Evolutionary conservation across 2,329 filamentous ascomycete genomes (phyloP), one percentile per base, ranked within the genome.

Genomic region (Teratosphaeria zuluensis): DNA sequence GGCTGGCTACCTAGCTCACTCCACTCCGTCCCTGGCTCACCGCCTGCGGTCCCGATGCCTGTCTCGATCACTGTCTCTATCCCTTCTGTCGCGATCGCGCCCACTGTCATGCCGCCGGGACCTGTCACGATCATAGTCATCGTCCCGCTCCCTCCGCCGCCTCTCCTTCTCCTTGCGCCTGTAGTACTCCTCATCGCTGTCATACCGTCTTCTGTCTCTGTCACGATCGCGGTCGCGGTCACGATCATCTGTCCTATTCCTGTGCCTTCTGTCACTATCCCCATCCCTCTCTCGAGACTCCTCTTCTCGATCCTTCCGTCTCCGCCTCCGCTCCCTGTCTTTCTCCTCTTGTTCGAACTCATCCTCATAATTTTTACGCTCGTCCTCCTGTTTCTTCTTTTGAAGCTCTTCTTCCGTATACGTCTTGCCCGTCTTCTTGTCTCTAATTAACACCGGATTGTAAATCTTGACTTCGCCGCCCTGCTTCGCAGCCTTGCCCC

Each of bases 401-500:
- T 82, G 77, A 16, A 85, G 71, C 65, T 86, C 84, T 58, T 85
- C 82, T 69, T 86, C 83, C 0, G 82, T 84, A 42, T 85, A 76
- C 56, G 79, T 74, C 72, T 86, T 81, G 12, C 84, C 84, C 0
- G 84, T 87, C 61, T 77, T 76, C 65, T 81, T 84, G 68, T 85
- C 85, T 58, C 78, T 76, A 72, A 87, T 75, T 56, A 84, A 73
- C 1, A 88, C 77, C 0, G 85, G 85, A 63, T 82, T 84, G 68
- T 86, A 87, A 5, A 81, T 75, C 59, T 78, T 78, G 67, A 82
- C 81, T 58, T 81, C 81, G 9, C 60, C 63, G 60, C 77, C 78
- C 56, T 77, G 76, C 73, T 79, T 80, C 14, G 79, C 78, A 9
- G 77, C 74, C 62, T 88, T 89, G 12, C 91, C 87, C 89, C 89